Evolutionary conservation across 2,329 filamentous ascomycete genomes (phyloP), one percentile per base, ranked within the genome.

Genomic region (Grosmannia clavigera): DNA sequence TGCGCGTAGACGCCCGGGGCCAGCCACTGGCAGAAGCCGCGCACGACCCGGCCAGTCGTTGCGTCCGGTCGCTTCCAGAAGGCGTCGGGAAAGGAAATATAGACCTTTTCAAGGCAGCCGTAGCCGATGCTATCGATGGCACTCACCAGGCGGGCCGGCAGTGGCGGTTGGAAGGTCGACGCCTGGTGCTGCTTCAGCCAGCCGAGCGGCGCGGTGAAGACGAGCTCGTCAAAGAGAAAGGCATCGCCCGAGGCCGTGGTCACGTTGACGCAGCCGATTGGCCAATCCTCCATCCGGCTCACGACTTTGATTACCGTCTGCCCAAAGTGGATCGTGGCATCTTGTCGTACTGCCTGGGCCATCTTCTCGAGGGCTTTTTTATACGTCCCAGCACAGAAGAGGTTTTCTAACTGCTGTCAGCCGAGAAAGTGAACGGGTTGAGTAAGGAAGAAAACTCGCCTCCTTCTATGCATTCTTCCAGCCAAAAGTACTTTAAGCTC

Each of bases 11-110:
- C 52, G 2, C 69, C 72, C 3, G 90, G 90, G 0, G 83, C 74
- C 43, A 91, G 79, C 81, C 90, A 95, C 68, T 90, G 85, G 52
- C 83, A 84, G 71, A 92, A 92, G 29, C 86, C 84, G 5, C 85
- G 78, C 43, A 81, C 75, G 54, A 73, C 73, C 40, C 73, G 69
- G 12, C 71, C 70, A 1, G 29, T 50, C 25, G 22, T 7, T 0
- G 67, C 67, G 46, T 82, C 75, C 0, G 70, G 65, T 0, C 67
- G 66, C 1, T 76, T 72, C 90, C 91, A 95, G 70, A 92, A 95
- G 0, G 90, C 83, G 12, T 72, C 76, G 0, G 87, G 83, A 66
- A 95, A 95, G 46, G 80, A 87, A 51, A 90, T 78, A 68, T 83
- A 83, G 2, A 81, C 75, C 76, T 76, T 58, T 6, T 90, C 87